These are phyloP conservation scores for Candida pseudoviswanathii DNA, from an alignment of 1,139 yeast species.

Conservation along the genomic window DNA sequence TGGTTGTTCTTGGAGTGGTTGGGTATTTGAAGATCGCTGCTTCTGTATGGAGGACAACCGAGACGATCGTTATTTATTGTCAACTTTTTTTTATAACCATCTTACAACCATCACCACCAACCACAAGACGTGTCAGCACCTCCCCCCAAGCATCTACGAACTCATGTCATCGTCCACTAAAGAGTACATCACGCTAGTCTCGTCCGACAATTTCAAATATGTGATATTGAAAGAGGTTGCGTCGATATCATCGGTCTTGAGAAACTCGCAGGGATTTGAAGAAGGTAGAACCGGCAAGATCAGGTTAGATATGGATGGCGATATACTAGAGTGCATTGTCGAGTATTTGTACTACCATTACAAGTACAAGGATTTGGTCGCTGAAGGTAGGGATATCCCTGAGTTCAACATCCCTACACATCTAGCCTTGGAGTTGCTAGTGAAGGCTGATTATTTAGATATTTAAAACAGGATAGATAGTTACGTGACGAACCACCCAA, in stretches of 20 bases:
- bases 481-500: no score
- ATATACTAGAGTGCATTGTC: constrained; percentile 74
- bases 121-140: not conserved
- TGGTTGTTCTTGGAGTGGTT: not conserved
- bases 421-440: constrained; percentile 84
- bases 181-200: constrained; percentile 65
- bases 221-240: constrained; percentile 78
- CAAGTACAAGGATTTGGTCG: constrained; percentile 60
- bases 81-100: not conserved
- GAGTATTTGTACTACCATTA: constrained; percentile 82
- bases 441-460: constrained; percentile 89
- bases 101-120: not conserved
- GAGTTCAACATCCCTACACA: constrained; percentile 93
- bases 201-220: constrained; percentile 72
- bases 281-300: constrained; percentile 56
- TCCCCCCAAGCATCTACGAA: not conserved
- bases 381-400: constrained; percentile 62
- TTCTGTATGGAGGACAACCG: not conserved
- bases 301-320: constrained; percentile 67
- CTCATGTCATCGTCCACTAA: not conserved
- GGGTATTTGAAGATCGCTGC: no score
- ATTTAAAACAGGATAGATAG: constrained; percentile 28
- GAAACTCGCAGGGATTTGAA: constrained; percentile 64
- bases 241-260: constrained; percentile 75
- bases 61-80: not conserved